Evolutionary conservation across 2,329 filamentous ascomycete genomes (phyloP), one percentile per base, ranked within the genome.

Genomic region (Pestalotiopsis sp.): DNA sequence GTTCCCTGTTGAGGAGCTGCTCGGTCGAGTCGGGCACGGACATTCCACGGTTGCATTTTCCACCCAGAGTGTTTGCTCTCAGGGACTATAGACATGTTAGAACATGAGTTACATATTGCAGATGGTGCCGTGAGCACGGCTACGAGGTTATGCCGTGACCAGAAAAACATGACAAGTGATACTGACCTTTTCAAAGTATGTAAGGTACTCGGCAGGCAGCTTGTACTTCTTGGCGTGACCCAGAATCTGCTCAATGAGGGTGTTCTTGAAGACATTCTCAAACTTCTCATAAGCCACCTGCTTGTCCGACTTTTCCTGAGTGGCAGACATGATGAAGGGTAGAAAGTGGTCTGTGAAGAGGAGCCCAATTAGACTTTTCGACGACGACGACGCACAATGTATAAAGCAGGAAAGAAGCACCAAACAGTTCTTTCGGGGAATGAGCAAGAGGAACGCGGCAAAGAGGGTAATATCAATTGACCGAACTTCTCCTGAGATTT

Each of bases 21-120:
- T 93, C 92, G 72, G 91, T 91, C 61, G 94, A 96, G 84, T 99
- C 96, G 74, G 96, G 92, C 70, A 98, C 95, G 62, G 95, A 98
- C 90, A 99, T 97, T 84, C 96, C 96, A 78, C 96, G 94, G 85
- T 99, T 99, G 86, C 95, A 97, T 87, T 99, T 99, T 79, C 96
- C 96, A 75, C 96, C 96, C 66, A 96, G 85, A 6, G 93, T 90
- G 84, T 99, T 99, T 84, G 90, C 87, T 79, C 95, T 88, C 76
- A 98, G 88, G 71, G 88, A 92, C 94, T 98, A 65, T 49, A 67
- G 65, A 61, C 39, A 49, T 60, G 69, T 76, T 67, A 77, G 72
- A 68, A 65, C 49, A 70, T 67, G 58, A 27, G 11, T 11, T 14
- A n/a, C 17, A 27, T 36, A 36, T 63, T 64, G 45, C 71, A 63